A percentile compares a stretch with the other conserved stretches of the same genome.
Conservation (phyloP, 1,284 basidiomycete genomes). For the Trichosporon ovoides region DNA sequence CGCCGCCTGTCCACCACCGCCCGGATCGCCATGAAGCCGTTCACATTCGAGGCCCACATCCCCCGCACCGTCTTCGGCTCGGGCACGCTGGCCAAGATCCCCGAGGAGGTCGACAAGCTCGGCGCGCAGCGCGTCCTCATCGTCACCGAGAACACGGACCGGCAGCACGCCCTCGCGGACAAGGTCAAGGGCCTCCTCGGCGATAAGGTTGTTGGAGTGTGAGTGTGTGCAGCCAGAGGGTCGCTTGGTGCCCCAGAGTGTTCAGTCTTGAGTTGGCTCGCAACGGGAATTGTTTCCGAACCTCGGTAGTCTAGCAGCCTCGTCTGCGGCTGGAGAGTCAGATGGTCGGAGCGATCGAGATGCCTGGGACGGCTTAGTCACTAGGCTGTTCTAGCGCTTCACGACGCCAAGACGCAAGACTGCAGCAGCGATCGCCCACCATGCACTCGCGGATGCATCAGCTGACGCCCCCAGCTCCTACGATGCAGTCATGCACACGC, state of each 20-base stretch:
- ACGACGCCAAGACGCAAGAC: neutral
- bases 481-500: conserved; percentile 53
- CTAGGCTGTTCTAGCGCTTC: too few relatives aligned
- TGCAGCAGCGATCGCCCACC: neutral
- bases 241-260: too few relatives aligned
- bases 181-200: conserved; percentile 36
- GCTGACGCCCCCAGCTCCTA: conserved; percentile 26
- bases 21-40: conserved; percentile 7
- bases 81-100: conserved; percentile 47
- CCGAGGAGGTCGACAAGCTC: conserved; percentile 45
- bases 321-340: too few relatives aligned
- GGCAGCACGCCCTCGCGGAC: conserved; percentile 30
- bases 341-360: too few relatives aligned
- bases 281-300: too few relatives aligned
- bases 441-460: neutral
- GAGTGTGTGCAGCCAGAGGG: conserved; percentile 17
- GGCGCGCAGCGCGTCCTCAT: conserved; percentile 46
- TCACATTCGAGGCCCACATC: conserved; percentile 38
- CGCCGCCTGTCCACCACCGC: neutral
- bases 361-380: neutral
- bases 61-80: conserved; percentile 50
- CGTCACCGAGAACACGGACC: conserved; percentile 34
- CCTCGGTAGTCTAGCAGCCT: too few relatives aligned
- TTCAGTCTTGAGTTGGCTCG: neutral
- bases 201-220: conserved; percentile 31